A percentile compares a stretch with the other conserved stretches of the same genome.
phyloP scores from a whole-genome alignment of 2,329 filamentous ascomycete species.

The Allantophomopsis lycopodina region DNA sequence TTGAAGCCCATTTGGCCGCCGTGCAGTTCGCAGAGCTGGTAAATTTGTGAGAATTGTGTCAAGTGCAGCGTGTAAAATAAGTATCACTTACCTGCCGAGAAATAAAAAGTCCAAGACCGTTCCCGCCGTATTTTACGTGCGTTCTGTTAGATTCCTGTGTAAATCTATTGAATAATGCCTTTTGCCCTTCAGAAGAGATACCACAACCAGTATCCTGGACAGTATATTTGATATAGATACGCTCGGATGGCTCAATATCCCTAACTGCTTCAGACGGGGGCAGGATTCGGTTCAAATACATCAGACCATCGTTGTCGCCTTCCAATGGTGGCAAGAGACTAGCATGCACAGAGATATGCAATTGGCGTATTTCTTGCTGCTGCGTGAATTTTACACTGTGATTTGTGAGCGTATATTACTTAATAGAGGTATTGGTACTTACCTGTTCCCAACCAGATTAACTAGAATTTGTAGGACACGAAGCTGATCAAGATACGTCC shows the following conservation, averaged over 20 bases:
- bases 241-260: too few species aligned
- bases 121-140: conserved; percentile 67
- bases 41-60: too few species aligned
- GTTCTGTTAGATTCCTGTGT: conserved; percentile 64
- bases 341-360: conserved; percentile 30
- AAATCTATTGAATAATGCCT: conserved; percentile 65
- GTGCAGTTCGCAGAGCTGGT: conserved; percentile 56
- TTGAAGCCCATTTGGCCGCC: conserved; percentile 66
- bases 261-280: too few species aligned
- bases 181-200: conserved; percentile 53
- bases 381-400: conserved; percentile 31
- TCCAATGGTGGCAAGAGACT: conserved; percentile 15
- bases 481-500: conserved; percentile 56
- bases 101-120: conserved; percentile 66
- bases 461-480: conserved; percentile 67
- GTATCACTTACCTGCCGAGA: conserved; percentile 46
- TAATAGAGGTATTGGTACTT: too few species aligned
- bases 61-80: too few species aligned
- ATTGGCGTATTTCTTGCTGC: conserved; percentile 40
- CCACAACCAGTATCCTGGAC: conserved; percentile 69
- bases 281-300: too few species aligned
- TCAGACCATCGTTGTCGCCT: too few species aligned
- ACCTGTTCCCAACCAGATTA: conserved; percentile 57
- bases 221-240: conserved; percentile 49
- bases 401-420: too few species aligned